Evolutionary conservation across 2,329 filamentous ascomycete genomes (phyloP).

Genomic region (Trichoderma harzianum): DNA sequence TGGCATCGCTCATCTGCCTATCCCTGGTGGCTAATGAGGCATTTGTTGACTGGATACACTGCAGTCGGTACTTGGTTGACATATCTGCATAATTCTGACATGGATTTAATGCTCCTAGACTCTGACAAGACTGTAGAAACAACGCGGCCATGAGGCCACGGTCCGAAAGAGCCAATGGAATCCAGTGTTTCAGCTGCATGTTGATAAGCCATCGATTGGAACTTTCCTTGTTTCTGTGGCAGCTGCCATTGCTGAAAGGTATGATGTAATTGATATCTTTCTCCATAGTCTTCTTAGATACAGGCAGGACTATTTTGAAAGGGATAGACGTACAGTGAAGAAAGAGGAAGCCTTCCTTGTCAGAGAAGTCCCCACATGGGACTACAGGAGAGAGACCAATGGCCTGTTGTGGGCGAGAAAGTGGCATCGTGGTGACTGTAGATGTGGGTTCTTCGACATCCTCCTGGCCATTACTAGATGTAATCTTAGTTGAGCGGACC

Average conservation of each 20-base stretch:
- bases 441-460: not conserved
- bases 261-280: not conserved
- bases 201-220: not conserved
- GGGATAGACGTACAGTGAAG: not conserved
- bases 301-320: rapidly evolving
- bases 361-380: not conserved
- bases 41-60: not conserved
- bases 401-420: rapidly evolving
- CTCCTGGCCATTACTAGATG: not conserved
- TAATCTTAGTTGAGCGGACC: not conserved
- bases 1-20: not conserved
- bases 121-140: not conserved
- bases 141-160: not conserved
- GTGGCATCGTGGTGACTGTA: not conserved
- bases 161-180: not conserved
- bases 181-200: not conserved
- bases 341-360: not conserved
- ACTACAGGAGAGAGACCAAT: not conserved
- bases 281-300: not conserved
- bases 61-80: not conserved
- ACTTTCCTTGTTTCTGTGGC: not conserved
- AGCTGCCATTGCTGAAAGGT: not conserved
- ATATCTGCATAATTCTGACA: not conserved
- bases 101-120: not conserved
- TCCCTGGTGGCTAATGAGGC: not conserved